Percentiles rank a stretch among this genome's conserved stretches.
Conservation (phyloP, 139 green algal species). For the Monoraphidium neglectum region DNA sequence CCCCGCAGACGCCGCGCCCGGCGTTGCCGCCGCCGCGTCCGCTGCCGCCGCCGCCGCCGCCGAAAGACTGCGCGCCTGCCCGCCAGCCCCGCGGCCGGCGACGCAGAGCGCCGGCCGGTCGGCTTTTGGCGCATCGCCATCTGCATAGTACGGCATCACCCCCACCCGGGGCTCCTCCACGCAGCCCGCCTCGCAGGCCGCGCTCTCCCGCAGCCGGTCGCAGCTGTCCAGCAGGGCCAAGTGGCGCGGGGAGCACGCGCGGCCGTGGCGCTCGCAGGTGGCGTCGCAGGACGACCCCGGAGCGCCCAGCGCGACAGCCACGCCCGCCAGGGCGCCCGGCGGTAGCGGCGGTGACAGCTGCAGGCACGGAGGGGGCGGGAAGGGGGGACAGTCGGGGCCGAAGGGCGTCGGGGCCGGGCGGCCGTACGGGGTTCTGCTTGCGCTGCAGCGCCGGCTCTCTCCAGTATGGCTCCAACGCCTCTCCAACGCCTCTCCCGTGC, state of each 20-base stretch:
- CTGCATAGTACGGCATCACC: slow-evolving; percentile 57
- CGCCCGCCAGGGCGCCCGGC: slow-evolving; percentile 34
- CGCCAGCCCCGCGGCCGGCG: slow-evolving; percentile 9
- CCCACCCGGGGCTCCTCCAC: not conserved
- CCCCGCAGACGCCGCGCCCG: no score
- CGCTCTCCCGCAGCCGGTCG: slow-evolving; percentile 64
- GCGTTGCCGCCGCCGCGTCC: not conserved
- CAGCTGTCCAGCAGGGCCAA: slow-evolving; percentile 68
- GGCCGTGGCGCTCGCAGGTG: slow-evolving; percentile 37
- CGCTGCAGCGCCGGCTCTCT: no score
- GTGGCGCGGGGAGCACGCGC: slow-evolving; percentile 43
- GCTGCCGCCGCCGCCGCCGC: not conserved
- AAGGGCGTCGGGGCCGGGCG: not conserved
- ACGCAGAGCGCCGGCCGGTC: slow-evolving; percentile 70
- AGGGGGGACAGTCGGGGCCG: not conserved
- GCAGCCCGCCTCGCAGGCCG: slow-evolving; percentile 59
- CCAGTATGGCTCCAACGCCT: no score
- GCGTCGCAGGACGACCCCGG: slow-evolving; percentile 47
- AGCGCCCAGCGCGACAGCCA: slow-evolving; percentile 36
- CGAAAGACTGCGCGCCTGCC: no score
- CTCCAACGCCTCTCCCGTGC: no score
- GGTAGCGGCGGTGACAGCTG: slow-evolving; percentile 54
- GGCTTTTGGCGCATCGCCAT: slow-evolving; percentile 59
- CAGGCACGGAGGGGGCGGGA: not conserved
- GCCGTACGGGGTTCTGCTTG: not conserved